These are phyloP conservation scores for Keithomyces neogunnii DNA, from an alignment of 2,329 filamentous ascomycete species.

Conservation along the genomic window DNA sequence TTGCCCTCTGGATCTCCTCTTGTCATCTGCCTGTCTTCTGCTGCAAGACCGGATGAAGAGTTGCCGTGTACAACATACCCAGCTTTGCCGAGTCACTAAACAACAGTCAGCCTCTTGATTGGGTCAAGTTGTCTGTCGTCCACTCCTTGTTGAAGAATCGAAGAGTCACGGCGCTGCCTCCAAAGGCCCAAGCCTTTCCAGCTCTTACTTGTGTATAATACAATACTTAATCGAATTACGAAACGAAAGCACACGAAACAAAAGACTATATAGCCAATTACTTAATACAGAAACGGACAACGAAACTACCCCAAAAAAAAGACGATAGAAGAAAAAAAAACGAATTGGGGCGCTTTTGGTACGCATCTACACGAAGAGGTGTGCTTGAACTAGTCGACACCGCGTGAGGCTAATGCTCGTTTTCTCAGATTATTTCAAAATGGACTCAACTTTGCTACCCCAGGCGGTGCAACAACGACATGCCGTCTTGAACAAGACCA, in stretches of 20 bases:
- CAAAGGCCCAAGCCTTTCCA: conserved; percentile 4
- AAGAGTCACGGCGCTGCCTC: conserved; percentile 10
- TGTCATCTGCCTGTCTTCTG: not conserved
- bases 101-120: conserved; percentile 5
- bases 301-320: not conserved
- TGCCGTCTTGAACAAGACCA: conserved; percentile 62
- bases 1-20: not conserved
- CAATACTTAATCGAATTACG: conserved; percentile 10
- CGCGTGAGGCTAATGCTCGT: not conserved
- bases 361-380: not conserved
- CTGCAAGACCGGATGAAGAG: not conserved
- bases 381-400: not conserved
- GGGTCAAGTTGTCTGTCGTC: conserved; percentile 25
- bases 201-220: conserved; percentile 9
- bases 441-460: conserved; percentile 56
- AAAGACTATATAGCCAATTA: not conserved
- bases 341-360: not conserved
- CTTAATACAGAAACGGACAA: not conserved
- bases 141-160: conserved; percentile 30
- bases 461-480: conserved; percentile 57
- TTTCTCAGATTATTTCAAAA: conserved; percentile 29
- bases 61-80: conserved; percentile 21
- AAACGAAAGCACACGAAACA: conserved; percentile 5
- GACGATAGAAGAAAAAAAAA: not conserved
- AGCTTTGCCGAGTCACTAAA: conserved; percentile 18